These are phyloP conservation scores for Casuarina glauca DNA, from an alignment of 306 rosid genomes.

Conservation along the genomic window DNA sequence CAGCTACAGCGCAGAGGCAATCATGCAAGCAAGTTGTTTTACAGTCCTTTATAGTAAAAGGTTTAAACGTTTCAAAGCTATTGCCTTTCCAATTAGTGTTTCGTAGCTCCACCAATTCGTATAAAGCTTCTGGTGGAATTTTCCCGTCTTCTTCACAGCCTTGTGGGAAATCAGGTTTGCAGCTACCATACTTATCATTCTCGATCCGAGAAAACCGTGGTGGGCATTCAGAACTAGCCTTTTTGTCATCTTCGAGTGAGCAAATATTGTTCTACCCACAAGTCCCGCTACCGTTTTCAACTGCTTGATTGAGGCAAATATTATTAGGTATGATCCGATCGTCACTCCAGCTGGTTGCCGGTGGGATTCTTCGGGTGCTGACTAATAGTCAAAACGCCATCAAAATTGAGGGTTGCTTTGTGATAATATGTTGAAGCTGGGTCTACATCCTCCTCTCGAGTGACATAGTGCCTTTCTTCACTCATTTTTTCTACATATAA, in stretches of 20 bases:
- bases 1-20: slow-evolving; percentile 31
- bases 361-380: slow-evolving; percentile 26
- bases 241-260: background rate
- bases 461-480: background rate
- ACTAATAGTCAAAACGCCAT: slow-evolving; percentile 59
- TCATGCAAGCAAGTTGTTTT: slow-evolving; percentile 28
- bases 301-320: no score
- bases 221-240: slow-evolving; percentile 27
- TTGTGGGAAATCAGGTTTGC: no score
- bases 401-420: slow-evolving; percentile 53
- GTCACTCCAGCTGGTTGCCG: no score
- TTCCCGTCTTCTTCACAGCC: no score
- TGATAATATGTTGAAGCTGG: slow-evolving; percentile 25
- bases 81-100: no score
- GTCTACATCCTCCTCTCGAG: no score
- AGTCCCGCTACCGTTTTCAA: background rate
- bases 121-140: no score
- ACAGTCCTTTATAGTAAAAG: slow-evolving; percentile 8
- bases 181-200: no score
- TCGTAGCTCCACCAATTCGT: no score
- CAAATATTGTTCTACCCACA: background rate
- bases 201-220: background rate
- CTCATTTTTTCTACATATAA: slow-evolving; percentile 19
- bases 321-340: no score
- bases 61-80: no score